These are phyloP conservation scores for Soucietia sequanensis DNA, from an alignment of 805 yeast species.

Conservation along the genomic window DNA sequence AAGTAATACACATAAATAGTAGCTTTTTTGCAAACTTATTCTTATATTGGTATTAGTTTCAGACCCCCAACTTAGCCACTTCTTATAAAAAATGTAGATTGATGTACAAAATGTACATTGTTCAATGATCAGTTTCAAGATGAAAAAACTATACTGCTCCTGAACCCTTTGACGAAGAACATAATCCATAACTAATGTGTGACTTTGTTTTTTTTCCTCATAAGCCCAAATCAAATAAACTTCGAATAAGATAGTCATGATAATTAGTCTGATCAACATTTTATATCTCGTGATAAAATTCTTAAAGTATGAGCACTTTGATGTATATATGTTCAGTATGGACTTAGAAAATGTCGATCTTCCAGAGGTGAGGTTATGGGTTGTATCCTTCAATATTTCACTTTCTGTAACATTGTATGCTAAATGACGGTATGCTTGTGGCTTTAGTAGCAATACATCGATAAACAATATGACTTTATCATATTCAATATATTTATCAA, in stretches of 20 bases:
- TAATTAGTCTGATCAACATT: conserved; percentile 43
- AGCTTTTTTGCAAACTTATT: conserved; percentile 29
- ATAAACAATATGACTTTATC: conserved; percentile 82
- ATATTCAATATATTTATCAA: conserved; percentile 88
- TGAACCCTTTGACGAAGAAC: conserved; percentile 35
- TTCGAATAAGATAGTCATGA: conserved; percentile 74
- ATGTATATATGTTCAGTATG: not conserved
- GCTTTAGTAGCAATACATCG: conserved; percentile 78
- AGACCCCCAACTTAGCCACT: conserved; percentile 19
- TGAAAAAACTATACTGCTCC: conserved; percentile 56
- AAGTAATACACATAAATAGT: conserved; percentile 48
- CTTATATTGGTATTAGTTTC: conserved; percentile 14
- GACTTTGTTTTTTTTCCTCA: conserved; percentile 60
- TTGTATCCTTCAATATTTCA: conserved; percentile 11
- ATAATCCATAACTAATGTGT: conserved; percentile 19
- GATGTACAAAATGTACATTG: conserved; percentile 39
- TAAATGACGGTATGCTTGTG: conserved; percentile 85
- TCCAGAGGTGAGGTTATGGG: conserved; percentile 3
- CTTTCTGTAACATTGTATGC: conserved; percentile 64
- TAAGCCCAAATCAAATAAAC: conserved; percentile 91
- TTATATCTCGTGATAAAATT: conserved; percentile 15
- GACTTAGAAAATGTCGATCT: not conserved
- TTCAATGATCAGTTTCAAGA: conserved; percentile 50
- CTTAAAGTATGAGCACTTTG: not conserved
- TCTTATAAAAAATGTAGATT: conserved; percentile 25